Evolutionary conservation across 306 rosid genomes (phyloP).

Genomic region (Trichosanthes cucumerina): DNA sequence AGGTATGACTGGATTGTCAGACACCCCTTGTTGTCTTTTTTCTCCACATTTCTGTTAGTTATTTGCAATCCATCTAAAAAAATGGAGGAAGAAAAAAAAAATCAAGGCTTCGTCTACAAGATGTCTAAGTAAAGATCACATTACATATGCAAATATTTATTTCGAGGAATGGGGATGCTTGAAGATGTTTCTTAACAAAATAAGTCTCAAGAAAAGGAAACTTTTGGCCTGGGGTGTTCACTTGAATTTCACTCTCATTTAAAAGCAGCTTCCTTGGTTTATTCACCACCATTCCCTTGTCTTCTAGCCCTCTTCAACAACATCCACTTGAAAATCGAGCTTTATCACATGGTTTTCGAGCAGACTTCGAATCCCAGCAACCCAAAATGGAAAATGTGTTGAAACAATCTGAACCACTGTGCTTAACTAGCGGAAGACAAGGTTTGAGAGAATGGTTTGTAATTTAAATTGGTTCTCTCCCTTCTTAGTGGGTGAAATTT

Average conservation of each 20-base stretch:
- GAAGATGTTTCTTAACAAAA: not conserved
- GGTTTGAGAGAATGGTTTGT: too few species aligned
- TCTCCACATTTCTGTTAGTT: not conserved
- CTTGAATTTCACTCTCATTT: not conserved
- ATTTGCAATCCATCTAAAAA: not conserved
- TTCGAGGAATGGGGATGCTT: not conserved
- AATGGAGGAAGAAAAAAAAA: not conserved
- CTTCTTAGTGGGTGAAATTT: too few species aligned
- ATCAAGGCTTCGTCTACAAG: too few species aligned
- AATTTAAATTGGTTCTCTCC: too few species aligned
- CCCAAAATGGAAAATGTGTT: too few species aligned
- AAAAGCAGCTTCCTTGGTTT: not conserved
- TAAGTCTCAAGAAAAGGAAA: not conserved
- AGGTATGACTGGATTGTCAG: slow-evolving; percentile 32
- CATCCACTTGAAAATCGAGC: too few species aligned
- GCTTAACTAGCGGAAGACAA: too few species aligned
- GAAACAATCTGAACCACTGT: too few species aligned
- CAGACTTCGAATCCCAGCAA: too few species aligned
- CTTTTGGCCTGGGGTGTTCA: not conserved
- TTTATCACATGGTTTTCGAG: too few species aligned
- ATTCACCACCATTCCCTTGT: too few species aligned
- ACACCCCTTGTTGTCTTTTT: slow-evolving; percentile 9
- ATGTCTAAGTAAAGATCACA: not conserved
- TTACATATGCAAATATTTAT: not conserved
- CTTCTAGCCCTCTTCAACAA: too few species aligned